phyloP scores from a whole-genome alignment of 108 stramenopile species.

The Aurantiochytrium sp. region DNA sequence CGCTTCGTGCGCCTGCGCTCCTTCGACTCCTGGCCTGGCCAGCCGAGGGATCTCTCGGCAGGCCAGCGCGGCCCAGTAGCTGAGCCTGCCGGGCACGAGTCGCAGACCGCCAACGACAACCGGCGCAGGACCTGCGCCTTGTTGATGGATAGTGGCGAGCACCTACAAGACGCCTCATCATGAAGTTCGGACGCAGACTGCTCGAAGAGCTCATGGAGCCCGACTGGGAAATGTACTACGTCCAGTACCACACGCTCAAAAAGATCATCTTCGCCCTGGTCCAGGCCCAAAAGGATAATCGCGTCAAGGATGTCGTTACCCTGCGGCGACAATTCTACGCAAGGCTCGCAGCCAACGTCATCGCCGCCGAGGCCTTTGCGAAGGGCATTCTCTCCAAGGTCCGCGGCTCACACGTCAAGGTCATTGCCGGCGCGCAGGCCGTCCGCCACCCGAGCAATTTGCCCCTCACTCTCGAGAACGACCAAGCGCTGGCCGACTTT shows the following conservation, averaged over 20 bases:
- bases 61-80: too few species aligned
- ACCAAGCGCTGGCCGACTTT: not conserved
- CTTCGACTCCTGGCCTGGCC: too few species aligned
- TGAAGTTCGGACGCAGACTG: not conserved
- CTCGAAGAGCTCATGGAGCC: constrained; percentile 25
- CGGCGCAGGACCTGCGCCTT: too few species aligned
- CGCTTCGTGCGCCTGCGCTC: too few species aligned
- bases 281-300: not conserved
- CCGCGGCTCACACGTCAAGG: not conserved
- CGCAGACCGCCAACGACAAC: too few species aligned
- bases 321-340: not conserved
- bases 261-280: not conserved
- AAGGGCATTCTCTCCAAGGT: not conserved
- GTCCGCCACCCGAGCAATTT: not conserved
- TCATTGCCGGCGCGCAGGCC: not conserved
- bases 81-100: too few species aligned
- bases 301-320: not conserved
- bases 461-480: not conserved
- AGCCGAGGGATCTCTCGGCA: too few species aligned
- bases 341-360: not conserved
- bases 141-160: too few species aligned
- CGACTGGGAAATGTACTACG: not conserved
- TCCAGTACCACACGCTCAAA: not conserved
- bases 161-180: too few species aligned
- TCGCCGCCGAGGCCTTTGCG: not conserved